These are phyloP conservation scores for Aquilaria malaccensis DNA, from an alignment of 345 rosid genomes.

Conservation along the genomic window DNA sequence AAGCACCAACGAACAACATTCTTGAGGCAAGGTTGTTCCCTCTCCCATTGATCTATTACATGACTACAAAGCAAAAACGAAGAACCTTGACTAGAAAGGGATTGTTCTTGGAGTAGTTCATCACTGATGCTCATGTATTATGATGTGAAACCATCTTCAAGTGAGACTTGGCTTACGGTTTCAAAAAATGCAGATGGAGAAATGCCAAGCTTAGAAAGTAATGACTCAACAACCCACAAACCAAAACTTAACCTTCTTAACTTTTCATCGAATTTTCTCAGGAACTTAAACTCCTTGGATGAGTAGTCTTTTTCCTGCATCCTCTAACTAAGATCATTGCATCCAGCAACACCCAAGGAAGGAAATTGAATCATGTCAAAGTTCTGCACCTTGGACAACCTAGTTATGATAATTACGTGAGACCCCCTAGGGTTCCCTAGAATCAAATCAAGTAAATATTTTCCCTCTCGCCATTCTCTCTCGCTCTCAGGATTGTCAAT, in stretches of 20 bases:
- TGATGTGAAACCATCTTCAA: conserved; percentile 36
- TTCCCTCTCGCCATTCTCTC: conserved; percentile 96
- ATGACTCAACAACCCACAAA: conserved; percentile 61
- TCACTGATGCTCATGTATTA: conserved; percentile 34
- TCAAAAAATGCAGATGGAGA: conserved; percentile 69
- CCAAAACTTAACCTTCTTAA: conserved; percentile 73
- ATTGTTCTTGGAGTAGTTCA: conserved; percentile 68
- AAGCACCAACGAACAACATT: conserved; percentile 84
- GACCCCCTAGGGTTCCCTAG: conserved; percentile 82
- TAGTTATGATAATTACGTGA: conserved; percentile 78
- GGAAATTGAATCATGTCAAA: conserved; percentile 59
- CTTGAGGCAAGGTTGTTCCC: conserved; percentile 54
- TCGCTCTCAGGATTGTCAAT: conserved; percentile 92
- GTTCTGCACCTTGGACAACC: conserved; percentile 70
- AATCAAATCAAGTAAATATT: conserved; percentile 75
- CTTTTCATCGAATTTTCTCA: conserved; percentile 60
- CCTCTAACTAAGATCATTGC: conserved; percentile 67
- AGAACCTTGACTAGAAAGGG: conserved; percentile 61
- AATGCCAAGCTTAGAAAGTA: conserved; percentile 67
- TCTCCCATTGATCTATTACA: conserved; percentile 58
- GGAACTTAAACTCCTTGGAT: conserved; percentile 51
- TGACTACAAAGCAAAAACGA: conserved; percentile 44
- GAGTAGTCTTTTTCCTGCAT: conserved; percentile 62
- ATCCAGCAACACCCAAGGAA: conserved; percentile 46
- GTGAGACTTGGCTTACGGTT: conserved; percentile 57